Evolutionary conservation across 2,329 filamentous ascomycete genomes (phyloP).

Genomic region (Fusarium citri): DNA sequence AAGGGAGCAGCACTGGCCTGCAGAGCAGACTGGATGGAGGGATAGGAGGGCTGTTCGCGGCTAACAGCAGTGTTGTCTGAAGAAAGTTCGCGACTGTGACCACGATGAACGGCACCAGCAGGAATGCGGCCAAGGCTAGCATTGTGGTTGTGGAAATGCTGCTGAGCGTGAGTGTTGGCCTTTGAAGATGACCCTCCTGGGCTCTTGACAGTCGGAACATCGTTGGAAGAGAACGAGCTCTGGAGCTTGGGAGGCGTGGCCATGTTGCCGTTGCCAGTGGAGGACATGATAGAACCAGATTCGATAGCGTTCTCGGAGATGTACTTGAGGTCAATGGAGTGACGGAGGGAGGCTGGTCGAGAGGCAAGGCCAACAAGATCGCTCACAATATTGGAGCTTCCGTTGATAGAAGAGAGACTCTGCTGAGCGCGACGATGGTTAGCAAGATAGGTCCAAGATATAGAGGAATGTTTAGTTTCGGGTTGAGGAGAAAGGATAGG

Average conservation of each 20-base stretch:
- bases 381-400: conserved; percentile 54
- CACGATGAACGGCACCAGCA: conserved; percentile 70
- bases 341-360: conserved; percentile 63
- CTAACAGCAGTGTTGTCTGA: conserved; percentile 57
- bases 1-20: conserved; percentile 86
- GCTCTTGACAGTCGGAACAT: conserved; percentile 86
- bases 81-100: conserved; percentile 80
- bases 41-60: conserved; percentile 64
- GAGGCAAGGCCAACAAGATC: conserved; percentile 61
- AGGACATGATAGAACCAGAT: conserved; percentile 54
- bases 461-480: conserved; percentile 58
- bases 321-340: conserved; percentile 69
- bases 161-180: conserved; percentile 70
- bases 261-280: conserved; percentile 64
- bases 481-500: conserved; percentile 74
- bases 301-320: conserved; percentile 60
- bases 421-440: conserved; percentile 76
- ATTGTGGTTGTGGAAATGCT: conserved; percentile 81
- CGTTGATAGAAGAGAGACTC: conserved; percentile 63
- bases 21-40: conserved; percentile 75
- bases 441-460: conserved; percentile 70
- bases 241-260: conserved; percentile 79
- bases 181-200: conserved; percentile 63
- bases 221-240: conserved; percentile 89
- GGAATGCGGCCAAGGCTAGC: conserved; percentile 85